Base-by-base conservation (phyloP, 108 stramenopile species). In the Fistulifera pelliculosa region DNA sequence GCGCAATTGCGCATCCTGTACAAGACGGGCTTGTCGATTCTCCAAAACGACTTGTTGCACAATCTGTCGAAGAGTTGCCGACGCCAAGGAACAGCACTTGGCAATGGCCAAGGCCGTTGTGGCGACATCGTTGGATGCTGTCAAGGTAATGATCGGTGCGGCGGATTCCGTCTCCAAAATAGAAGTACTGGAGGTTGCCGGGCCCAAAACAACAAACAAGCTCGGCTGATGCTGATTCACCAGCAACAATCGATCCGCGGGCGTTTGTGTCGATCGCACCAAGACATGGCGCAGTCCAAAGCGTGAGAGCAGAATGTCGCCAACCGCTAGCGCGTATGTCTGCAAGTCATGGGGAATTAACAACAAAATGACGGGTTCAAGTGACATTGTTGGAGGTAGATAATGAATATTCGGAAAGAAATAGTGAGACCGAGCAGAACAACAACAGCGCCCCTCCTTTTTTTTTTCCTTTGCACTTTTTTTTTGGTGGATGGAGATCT, bases 1-100 rank as follows among this genome's bases (percentile, higher is more conserved):
- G 31, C 66, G 63, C 28, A 66, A 41, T 51, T 77, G 76, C 27
- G 71, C 68, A 47, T 73, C 71, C 21, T 59, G 54, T 0, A 72
- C 65, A 0, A 77, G 49, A 45, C 71, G 49, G 8, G 56, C 68
- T 54, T 77, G 76, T 15, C 61, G 49, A 13, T 52, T 22, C 35
- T 60, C 56, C 15, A 27, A 18, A 3, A 27, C 38, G 14, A 50
- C 66, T 18, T 49, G 49, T n/a, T 52, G 60, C 12, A 76, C 70
- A 23, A 15, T 47, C 35, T 39, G 16, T 6, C 65, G 52, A 4
- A 71, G 44, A 5, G 27, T 12, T 6, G 47, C 28, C 41, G 28
- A 41, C 4, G 61, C 70, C 48, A 76, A 42, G 38, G 58, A 56
- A 25, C 70, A 76, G 52, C 54, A 64, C 49, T 76, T 76, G 44